A percentile compares a stretch with the other conserved stretches of the same genome.
phyloP scores from a whole-genome alignment of 192 early-diverging fungal genomes.

The Coemansia sp. region DNA sequence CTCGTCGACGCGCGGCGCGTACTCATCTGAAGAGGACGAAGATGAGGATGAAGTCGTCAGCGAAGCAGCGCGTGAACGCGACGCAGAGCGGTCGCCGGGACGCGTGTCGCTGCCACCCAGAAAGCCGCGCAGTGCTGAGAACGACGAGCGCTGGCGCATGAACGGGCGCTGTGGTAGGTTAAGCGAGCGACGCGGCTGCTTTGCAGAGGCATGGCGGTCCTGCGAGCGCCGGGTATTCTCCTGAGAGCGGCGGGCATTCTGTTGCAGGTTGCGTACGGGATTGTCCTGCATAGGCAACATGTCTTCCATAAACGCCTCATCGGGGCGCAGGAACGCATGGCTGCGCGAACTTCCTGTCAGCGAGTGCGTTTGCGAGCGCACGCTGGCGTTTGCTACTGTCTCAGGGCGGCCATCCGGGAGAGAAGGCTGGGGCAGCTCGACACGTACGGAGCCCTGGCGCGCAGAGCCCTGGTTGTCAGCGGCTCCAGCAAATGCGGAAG shows the following conservation, averaged over 20 bases:
- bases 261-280: constrained; percentile 19
- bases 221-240: constrained; percentile 14
- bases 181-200: constrained; percentile 26
- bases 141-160: constrained; percentile 29
- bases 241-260: constrained; percentile 33
- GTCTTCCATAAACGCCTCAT: constrained; percentile 44
- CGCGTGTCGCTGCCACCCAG: constrained; percentile 8
- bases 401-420: background rate
- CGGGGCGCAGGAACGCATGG: constrained; percentile 42
- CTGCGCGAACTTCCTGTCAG: background rate
- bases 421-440: background rate
- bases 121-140: constrained; percentile 33
- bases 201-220: background rate
- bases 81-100: background rate
- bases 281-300: constrained; percentile 48
- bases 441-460: background rate
- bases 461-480: background rate
- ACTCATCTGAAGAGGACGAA: constrained; percentile 26
- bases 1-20: constrained; percentile 20
- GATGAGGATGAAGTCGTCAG: constrained; percentile 16
- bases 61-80: constrained; percentile 13
- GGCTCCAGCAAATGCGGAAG: background rate
- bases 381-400: constrained; percentile 10
- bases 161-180: constrained; percentile 17
- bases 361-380: too few species aligned